Conservation (phyloP, 2,329 filamentous ascomycete genomes). For the Fusarium euwallaceae region DNA sequence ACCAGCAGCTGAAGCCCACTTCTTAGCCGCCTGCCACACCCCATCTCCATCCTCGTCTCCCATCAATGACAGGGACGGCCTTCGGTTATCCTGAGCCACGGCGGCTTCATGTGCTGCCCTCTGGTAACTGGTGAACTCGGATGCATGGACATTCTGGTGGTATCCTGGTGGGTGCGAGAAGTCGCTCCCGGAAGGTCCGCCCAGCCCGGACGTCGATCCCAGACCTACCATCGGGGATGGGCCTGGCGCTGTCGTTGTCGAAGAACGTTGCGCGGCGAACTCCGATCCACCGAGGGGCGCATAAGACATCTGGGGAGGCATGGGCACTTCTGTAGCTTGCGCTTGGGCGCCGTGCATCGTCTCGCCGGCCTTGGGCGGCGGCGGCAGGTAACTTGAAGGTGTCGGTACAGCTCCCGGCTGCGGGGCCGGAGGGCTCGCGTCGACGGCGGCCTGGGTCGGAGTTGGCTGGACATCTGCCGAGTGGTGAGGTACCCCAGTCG, state of each 20-base stretch:
- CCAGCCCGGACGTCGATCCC: conserved; percentile 45
- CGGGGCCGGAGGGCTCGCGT: conserved; percentile 63
- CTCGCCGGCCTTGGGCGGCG: conserved; percentile 66
- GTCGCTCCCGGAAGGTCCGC: conserved; percentile 44
- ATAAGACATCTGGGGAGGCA: conserved; percentile 64
- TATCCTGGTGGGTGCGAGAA: conserved; percentile 67
- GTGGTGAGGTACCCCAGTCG: conserved; percentile 55
- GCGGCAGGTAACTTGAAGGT: conserved; percentile 57
- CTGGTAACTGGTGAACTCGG: conserved; percentile 64
- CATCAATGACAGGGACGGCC: conserved; percentile 37
- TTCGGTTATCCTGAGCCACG: conserved; percentile 43
- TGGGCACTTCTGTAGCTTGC: conserved; percentile 56
- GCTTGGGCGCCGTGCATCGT: conserved; percentile 52
- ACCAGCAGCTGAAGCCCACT: conserved; percentile 69
- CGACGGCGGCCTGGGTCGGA: conserved; percentile 54
- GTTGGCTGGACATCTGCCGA: conserved; percentile 57
- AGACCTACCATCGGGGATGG: conserved; percentile 45
- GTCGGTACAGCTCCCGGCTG: conserved; percentile 69
- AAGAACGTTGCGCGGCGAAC: conserved; percentile 60
- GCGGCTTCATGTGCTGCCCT: conserved; percentile 55
- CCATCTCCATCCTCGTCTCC: conserved; percentile 56
- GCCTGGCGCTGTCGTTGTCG: conserved; percentile 54
- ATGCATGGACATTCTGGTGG: conserved; percentile 66
- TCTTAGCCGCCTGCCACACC: conserved; percentile 70
- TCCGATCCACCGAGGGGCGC: conserved; percentile 60